Conservation (phyloP, 2,329 filamentous ascomycete species). For the Cladosporium sp. region DNA sequence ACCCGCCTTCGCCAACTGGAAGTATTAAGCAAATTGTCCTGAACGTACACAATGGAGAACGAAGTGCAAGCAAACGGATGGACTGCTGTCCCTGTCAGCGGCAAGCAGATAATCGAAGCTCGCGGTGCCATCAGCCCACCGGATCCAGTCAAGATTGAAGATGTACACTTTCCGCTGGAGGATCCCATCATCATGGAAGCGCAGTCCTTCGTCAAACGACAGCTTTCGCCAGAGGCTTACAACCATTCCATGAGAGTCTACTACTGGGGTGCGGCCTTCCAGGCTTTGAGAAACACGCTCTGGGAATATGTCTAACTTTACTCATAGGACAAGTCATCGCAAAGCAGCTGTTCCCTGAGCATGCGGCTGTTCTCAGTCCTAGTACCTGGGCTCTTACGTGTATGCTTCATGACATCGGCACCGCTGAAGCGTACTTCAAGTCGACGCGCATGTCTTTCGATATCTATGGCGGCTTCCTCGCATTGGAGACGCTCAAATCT, state of each 20-base stretch:
- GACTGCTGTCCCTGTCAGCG: slow-evolving; percentile 6
- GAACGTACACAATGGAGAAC: neutral
- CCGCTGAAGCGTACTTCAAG: slow-evolving; percentile 59
- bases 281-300: neutral
- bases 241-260: slow-evolving; percentile 74
- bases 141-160: neutral
- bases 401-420: slow-evolving; percentile 75
- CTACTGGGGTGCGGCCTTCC: slow-evolving; percentile 58
- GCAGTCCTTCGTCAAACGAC: neutral
- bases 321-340: slow-evolving; percentile 19
- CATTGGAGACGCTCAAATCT: slow-evolving; percentile 56
- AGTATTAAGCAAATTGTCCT: neutral
- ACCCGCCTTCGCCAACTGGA: neutral
- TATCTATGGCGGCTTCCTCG: slow-evolving; percentile 65
- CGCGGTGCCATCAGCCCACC: neutral
- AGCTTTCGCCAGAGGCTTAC: slow-evolving; percentile 56
- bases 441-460: slow-evolving; percentile 70
- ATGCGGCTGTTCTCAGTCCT: slow-evolving; percentile 44
- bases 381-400: slow-evolving; percentile 65
- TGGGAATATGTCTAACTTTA: neutral
- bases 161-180: neutral
- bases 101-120: slow-evolving; percentile 9
- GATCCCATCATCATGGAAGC: neutral
- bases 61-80: neutral
- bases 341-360: slow-evolving; percentile 1